These are phyloP conservation scores for Suhomyces kilbournensis DNA, from an alignment of 805 yeast species.

Conservation along the genomic window DNA sequence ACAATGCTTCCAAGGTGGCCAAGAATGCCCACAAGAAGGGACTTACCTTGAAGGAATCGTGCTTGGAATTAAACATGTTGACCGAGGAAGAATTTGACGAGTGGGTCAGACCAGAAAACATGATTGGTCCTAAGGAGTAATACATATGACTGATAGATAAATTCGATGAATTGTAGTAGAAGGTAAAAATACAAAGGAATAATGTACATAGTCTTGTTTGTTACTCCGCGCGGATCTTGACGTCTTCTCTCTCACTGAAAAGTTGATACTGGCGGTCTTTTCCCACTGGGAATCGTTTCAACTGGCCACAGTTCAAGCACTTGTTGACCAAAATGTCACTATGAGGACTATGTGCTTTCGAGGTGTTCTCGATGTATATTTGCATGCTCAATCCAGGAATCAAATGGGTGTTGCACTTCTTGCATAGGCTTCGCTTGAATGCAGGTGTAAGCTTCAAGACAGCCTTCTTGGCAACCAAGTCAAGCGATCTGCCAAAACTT, in stretches of 20 bases:
- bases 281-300: constrained; percentile 64
- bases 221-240: constrained; percentile 5
- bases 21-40: constrained; percentile 42
- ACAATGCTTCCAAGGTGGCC: constrained; percentile 39
- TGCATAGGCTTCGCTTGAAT: constrained; percentile 68
- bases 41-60: constrained; percentile 35
- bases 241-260: constrained; percentile 43
- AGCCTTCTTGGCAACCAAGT: constrained; percentile 61
- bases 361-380: constrained; percentile 40
- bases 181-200: neutral
- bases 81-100: constrained; percentile 33
- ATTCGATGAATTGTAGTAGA: neutral
- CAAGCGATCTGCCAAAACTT: constrained; percentile 52
- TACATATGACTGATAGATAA: too few species aligned
- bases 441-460: constrained; percentile 63
- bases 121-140: constrained; percentile 37
- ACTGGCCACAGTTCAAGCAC: constrained; percentile 52
- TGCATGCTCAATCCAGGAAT: constrained; percentile 47
- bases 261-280: constrained; percentile 45
- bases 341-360: constrained; percentile 25
- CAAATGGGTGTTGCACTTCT: constrained; percentile 53
- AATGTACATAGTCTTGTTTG: neutral
- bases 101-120: constrained; percentile 41
- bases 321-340: constrained; percentile 47
- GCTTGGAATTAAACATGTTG: constrained; percentile 35